Evolutionary conservation across 2,329 filamentous ascomycete genomes (phyloP), one percentile per base, ranked within the genome.

Genomic region (Xylariaceae sp.): DNA sequence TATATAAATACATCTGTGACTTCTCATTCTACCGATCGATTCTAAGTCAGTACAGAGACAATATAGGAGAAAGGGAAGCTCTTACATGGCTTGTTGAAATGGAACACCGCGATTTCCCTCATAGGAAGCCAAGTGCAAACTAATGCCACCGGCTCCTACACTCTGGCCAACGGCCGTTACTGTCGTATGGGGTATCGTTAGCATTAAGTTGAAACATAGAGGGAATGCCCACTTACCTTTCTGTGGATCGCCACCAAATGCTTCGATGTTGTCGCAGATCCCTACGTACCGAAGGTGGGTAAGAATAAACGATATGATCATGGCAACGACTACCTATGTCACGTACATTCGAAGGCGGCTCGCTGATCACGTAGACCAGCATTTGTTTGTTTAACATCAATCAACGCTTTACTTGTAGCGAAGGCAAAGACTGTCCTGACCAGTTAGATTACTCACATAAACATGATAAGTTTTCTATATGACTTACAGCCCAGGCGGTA

Each of bases 351-450:
- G 20, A 72, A 54, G 14, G 69, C 71, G 20, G 65, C 64, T 16
- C 67, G 66, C 44, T 72, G 69, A 47, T 72, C 70, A 41, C 69
- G 65, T 16, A 73, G 51, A 21, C 70, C 71, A 16, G 53, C 67
- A 54, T 71, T 72, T 1, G 65, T 66, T 19, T 66, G 62, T 26
- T 64, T 66, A 1, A 42, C 54, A 3, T 64, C 51, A 7, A 50
- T 54, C 50, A 72, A 21, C 1, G 61, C 57, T 23, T 62, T 56
- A 20, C 63, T 65, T 3, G 57, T 59, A 12, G 66, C 63, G 44
- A 64, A 68, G 19, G 63, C 65, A 41, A 67, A 65, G n/a, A 68
- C 63, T 65, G 41, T 2, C 40, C 23, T 26, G 14, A 14, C 5
- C 16, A 7, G 41, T 54, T 41, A 49, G 45, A 21, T 45, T 26